A percentile compares a stretch with the other conserved stretches of the same genome.
Conservation (phyloP, 495 filamentous ascomycete genomes). For the Aspergillus heteromorphus region DNA sequence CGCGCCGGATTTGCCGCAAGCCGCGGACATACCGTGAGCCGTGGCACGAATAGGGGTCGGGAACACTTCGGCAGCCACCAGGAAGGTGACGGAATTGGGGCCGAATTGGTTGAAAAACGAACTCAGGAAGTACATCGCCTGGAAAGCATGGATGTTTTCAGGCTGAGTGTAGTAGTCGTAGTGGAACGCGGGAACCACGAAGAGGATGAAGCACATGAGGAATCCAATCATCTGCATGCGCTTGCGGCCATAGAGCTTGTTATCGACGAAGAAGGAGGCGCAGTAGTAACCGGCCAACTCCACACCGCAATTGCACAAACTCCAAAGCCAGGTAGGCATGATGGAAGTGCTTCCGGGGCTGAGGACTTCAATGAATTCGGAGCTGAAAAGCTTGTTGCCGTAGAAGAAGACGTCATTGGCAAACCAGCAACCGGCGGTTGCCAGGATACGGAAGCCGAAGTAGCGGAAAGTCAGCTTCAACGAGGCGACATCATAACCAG, state of each 20-base stretch:
- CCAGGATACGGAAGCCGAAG: conserved; percentile 79
- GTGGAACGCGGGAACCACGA: conserved; percentile 77
- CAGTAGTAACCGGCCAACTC: conserved; percentile 80
- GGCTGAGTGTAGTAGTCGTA: conserved; percentile 68
- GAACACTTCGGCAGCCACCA: conserved; percentile 86
- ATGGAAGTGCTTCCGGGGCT: conserved; percentile 56
- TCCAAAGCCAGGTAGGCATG: conserved; percentile 85
- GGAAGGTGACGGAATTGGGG: conserved; percentile 86
- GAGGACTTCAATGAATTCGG: conserved; percentile 75
- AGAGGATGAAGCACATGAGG: conserved; percentile 78
- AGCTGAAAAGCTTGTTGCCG: conserved; percentile 94
- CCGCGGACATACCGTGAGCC: conserved; percentile 84
- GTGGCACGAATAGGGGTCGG: conserved; percentile 85
- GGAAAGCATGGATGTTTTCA: conserved; percentile 69
- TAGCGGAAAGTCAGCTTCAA: conserved; percentile 66
- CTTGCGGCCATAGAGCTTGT: conserved; percentile 88
- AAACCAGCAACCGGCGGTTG: conserved; percentile 80
- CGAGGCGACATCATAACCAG: conserved; percentile 81
- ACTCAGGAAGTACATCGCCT: conserved; percentile 86
- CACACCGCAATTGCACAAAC: conserved; percentile 77
- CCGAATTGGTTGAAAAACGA: conserved; percentile 97
- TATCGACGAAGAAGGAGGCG: conserved; percentile 75
- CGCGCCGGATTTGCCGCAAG: conserved; percentile 76
- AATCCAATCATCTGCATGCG: conserved; percentile 91
- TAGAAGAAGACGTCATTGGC: conserved; percentile 96